Percentiles rank a stretch among this genome's conserved stretches.
Evolutionary conservation across 768 basidiomycete genomes (phyloP).

Genomic region (Tulasnella sp.): DNA sequence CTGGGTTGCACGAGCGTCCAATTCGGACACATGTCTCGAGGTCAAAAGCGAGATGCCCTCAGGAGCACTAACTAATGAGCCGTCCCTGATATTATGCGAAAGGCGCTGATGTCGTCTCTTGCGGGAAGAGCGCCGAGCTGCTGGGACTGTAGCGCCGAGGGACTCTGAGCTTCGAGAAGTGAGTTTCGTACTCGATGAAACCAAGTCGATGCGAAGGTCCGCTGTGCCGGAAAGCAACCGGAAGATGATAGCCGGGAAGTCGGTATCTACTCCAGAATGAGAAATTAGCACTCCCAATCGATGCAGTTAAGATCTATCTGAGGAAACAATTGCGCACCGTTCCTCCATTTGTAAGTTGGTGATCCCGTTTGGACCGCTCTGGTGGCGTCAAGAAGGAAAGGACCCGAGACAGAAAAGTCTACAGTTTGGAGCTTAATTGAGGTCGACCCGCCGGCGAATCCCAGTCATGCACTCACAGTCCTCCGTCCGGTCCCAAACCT

Average conservation of each 20-base stretch:
- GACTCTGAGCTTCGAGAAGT: background rate
- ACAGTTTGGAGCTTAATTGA: background rate
- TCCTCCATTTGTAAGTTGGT: background rate
- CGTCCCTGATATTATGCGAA: background rate
- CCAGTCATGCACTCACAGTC: background rate
- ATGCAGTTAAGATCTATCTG: background rate
- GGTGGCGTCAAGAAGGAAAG: background rate
- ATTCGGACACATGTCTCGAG: background rate
- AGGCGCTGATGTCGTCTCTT: background rate
- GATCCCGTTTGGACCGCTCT: background rate
- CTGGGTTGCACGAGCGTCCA: background rate
- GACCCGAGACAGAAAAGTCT: background rate
- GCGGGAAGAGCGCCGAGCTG: background rate
- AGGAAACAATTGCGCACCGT: background rate
- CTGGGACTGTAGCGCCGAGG: background rate
- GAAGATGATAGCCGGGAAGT: background rate
- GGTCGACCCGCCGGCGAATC: background rate
- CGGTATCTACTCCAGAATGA: background rate
- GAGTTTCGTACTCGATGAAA: background rate
- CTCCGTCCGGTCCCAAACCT: conserved; percentile 37
- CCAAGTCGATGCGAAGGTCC: conserved; percentile 5
- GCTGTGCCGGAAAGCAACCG: conserved; percentile 9
- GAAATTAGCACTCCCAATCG: background rate
- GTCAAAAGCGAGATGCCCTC: background rate
- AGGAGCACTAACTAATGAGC: background rate